Evolutionary conservation across 2,329 filamentous ascomycete genomes (phyloP).

Genomic region (Hypomyces rosellus): DNA sequence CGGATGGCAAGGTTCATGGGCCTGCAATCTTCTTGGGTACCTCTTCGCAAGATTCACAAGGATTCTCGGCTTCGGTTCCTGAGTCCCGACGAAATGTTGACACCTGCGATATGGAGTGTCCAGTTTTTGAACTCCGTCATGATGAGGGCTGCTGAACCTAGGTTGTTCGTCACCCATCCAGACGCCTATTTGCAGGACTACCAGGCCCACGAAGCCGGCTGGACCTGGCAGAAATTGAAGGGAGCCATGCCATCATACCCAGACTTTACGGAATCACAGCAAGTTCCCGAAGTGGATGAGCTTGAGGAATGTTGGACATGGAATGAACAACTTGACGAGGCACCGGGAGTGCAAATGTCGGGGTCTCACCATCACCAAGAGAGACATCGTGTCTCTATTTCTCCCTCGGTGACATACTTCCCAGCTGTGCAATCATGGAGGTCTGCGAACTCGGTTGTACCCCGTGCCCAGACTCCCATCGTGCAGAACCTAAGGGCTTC

Average conservation of each 20-base stretch:
- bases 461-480: slow-evolving; percentile 36
- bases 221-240: slow-evolving; percentile 66
- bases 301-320: slow-evolving; percentile 62
- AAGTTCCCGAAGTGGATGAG: slow-evolving; percentile 55
- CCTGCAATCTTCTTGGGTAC: slow-evolving; percentile 64
- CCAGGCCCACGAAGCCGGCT: slow-evolving; percentile 47
- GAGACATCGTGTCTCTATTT: slow-evolving; percentile 35
- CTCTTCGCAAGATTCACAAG: slow-evolving; percentile 68
- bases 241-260: slow-evolving; percentile 53
- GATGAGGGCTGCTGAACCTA: slow-evolving; percentile 62
- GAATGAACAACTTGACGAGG: slow-evolving; percentile 57
- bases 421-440: slow-evolving; percentile 19
- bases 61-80: slow-evolving; percentile 67
- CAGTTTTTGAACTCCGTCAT: slow-evolving; percentile 65
- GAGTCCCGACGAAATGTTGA: slow-evolving; percentile 65
- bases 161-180: slow-evolving; percentile 70
- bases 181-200: slow-evolving; percentile 66
- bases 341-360: slow-evolving; percentile 39
- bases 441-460: slow-evolving; percentile 25
- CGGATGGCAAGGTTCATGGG: slow-evolving; percentile 46
- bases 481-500: slow-evolving; percentile 34
- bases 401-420: slow-evolving; percentile 32
- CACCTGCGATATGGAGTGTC: slow-evolving; percentile 63
- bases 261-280: slow-evolving; percentile 36
- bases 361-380: slow-evolving; percentile 38